These are phyloP conservation scores for Teratosphaeria destructans DNA, from an alignment of 2,329 filamentous ascomycete species.

Conservation along the genomic window DNA sequence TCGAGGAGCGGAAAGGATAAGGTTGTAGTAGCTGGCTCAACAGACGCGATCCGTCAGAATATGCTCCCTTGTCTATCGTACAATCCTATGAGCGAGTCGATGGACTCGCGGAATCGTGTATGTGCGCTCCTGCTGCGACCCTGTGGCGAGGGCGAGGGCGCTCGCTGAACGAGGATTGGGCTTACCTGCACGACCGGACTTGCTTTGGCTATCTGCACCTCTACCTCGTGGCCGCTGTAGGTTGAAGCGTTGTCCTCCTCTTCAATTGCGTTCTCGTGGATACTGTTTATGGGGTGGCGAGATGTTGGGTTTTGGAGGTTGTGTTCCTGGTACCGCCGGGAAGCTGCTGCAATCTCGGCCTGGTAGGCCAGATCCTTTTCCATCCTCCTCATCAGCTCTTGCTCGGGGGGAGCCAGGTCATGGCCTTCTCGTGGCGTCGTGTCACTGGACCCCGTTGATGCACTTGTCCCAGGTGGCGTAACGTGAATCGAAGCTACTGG, in stretches of 20 bases:
- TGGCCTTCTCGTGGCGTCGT: background rate
- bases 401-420: background rate
- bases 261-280: conserved; percentile 15
- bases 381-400: background rate
- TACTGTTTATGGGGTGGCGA: conserved; percentile 10
- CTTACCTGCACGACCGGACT: conserved; percentile 21
- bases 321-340: background rate
- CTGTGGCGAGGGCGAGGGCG: background rate
- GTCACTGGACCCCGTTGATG: conserved; percentile 2
- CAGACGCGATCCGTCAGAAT: conserved; percentile 9
- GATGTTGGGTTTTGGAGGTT: conserved; percentile 2
- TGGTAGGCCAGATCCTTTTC: background rate
- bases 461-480: conserved; percentile 4
- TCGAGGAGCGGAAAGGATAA: conserved; percentile 2
- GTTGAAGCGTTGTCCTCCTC: conserved; percentile 15
- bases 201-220: conserved; percentile 11
- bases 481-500: background rate
- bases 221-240: conserved; percentile 20
- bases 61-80: conserved; percentile 9
- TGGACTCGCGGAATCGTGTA: conserved; percentile 10
- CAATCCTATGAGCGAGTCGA: conserved; percentile 19
- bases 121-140: background rate
- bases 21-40: conserved; percentile 6
- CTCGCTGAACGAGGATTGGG: background rate
- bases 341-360: background rate